phyloP scores from a whole-genome alignment of 306 rosid species.

The Cajanus cajan region DNA sequence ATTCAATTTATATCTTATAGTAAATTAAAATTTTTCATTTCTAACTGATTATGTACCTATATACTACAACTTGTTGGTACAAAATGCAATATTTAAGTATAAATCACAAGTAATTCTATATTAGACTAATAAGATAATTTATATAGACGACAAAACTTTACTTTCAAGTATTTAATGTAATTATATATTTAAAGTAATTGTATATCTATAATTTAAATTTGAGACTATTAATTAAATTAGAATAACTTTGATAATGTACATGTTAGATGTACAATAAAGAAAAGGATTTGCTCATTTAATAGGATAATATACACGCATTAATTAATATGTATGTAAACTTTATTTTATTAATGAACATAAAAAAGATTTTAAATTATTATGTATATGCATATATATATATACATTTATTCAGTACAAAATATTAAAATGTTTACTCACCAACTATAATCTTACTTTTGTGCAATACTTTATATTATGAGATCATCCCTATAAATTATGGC shows the following conservation, averaged over 20 bases:
- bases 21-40: not conserved
- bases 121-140: too few relatives aligned
- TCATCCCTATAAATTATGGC: not conserved
- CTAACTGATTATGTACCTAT: not conserved
- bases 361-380: not conserved
- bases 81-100: not conserved
- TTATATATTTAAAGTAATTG: too few relatives aligned
- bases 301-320: not conserved
- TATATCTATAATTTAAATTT: too few relatives aligned
- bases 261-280: too few relatives aligned
- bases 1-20: too few relatives aligned
- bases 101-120: too few relatives aligned
- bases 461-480: not conserved
- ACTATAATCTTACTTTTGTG: not conserved
- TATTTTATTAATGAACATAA: not conserved
- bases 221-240: too few relatives aligned
- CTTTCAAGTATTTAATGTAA: too few relatives aligned
- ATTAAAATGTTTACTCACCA: not conserved
- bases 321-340: not conserved
- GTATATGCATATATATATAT: too few relatives aligned
- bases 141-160: too few relatives aligned
- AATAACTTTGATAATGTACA: too few relatives aligned
- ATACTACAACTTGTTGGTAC: not conserved
- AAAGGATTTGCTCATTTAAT: not conserved
- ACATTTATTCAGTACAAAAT: not conserved